A percentile compares a stretch with the other conserved stretches of the same genome.
Evolutionary conservation across 345 rosid genomes (phyloP).

Genomic region (Populus davidiana): DNA sequence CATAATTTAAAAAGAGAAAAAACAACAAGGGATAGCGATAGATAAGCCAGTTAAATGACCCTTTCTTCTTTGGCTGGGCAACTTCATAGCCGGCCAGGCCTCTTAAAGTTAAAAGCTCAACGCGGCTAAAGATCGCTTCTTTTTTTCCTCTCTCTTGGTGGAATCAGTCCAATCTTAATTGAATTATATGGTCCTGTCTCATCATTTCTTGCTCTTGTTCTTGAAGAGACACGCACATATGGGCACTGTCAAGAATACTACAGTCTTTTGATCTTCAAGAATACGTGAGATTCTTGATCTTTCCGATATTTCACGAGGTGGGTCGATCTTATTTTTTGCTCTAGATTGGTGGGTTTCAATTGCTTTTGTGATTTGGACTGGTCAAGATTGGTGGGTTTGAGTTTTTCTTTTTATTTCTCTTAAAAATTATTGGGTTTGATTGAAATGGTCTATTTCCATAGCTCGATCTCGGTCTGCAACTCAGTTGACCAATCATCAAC

Average conservation of each 20-base stretch:
- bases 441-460: constrained; percentile 81
- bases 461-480: constrained; percentile 80
- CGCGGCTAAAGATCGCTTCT: neutral
- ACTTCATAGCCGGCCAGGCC: constrained; percentile 12
- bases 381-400: constrained; percentile 25
- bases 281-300: constrained; percentile 13
- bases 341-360: constrained; percentile 27
- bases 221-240: neutral
- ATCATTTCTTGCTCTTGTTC: neutral
- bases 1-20: neutral
- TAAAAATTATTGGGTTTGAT: constrained; percentile 24
- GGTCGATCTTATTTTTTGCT: constrained; percentile 37
- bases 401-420: constrained; percentile 8
- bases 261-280: constrained; percentile 1
- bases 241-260: constrained; percentile 9
- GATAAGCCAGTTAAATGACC: constrained; percentile 6
- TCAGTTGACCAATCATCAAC: constrained; percentile 56
- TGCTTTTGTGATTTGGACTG: constrained; percentile 14
- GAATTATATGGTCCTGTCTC: neutral
- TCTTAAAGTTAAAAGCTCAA: neutral
- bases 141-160: neutral
- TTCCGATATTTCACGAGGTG: constrained; percentile 25
- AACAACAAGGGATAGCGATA: neutral
- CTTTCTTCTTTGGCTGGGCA: constrained; percentile 1
- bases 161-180: constrained; percentile 1